A percentile compares a stretch with the other conserved stretches of the same genome.
Conservation (phyloP, 345 rosid species). For the Sisymbrium irio region DNA sequence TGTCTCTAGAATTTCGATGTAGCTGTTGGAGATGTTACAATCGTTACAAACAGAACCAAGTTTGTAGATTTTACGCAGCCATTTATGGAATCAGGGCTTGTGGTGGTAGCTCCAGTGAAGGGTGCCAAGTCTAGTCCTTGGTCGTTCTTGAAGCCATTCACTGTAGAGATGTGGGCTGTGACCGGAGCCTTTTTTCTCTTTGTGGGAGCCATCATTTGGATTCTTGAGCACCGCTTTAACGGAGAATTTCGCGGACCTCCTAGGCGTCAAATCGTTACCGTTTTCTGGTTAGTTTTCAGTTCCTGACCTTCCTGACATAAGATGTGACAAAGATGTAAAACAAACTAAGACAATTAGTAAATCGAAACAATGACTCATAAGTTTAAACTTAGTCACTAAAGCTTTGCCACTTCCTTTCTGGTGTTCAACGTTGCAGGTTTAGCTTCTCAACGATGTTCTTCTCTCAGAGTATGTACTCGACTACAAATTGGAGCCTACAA, state of each 20-base stretch:
- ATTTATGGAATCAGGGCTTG: conserved; percentile 76
- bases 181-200: conserved; percentile 75
- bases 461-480: conserved; percentile 75
- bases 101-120: conserved; percentile 79
- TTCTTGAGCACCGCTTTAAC: conserved; percentile 89
- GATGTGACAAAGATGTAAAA: background rate
- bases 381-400: background rate
- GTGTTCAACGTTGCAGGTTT: conserved; percentile 68
- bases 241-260: conserved; percentile 89
- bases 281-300: conserved; percentile 64
- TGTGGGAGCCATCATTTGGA: conserved; percentile 94
- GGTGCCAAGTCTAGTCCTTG: conserved; percentile 72
- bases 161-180: conserved; percentile 81
- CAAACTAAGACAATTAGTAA: background rate
- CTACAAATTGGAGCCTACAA: background rate
- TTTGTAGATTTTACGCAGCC: conserved; percentile 93
- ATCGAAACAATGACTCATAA: background rate
- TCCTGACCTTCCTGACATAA: background rate
- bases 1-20: conserved; percentile 67
- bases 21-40: conserved; percentile 77
- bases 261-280: conserved; percentile 69
- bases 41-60: conserved; percentile 73
- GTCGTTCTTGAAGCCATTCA: conserved; percentile 95
- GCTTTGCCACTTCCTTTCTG: conserved; percentile 7
- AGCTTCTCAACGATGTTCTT: conserved; percentile 99